A percentile compares a stretch with the other conserved stretches of the same genome.
These are phyloP conservation scores for Neoboletus magnificus DNA, from an alignment of 768 basidiomycete genomes.

Conservation along the genomic window DNA sequence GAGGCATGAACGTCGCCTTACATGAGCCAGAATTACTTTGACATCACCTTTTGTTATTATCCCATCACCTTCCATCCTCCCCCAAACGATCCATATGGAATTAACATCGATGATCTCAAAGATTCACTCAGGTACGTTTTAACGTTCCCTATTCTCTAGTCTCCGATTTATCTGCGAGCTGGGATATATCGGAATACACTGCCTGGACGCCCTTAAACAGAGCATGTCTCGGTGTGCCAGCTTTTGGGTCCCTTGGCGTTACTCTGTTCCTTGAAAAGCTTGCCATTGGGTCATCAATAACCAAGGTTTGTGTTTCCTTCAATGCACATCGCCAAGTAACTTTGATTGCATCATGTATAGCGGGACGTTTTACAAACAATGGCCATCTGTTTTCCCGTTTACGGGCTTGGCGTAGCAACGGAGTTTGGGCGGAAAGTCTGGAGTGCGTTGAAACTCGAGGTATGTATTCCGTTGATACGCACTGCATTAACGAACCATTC, in stretches of 20 bases:
- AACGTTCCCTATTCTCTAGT: background rate
- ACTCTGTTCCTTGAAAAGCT: slow-evolving; percentile 92
- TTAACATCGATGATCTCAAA: slow-evolving; percentile 84
- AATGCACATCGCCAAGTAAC: background rate
- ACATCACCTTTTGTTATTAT: slow-evolving; percentile 97
- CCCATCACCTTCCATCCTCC: slow-evolving; percentile 96
- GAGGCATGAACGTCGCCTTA: background rate
- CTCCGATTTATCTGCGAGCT: background rate
- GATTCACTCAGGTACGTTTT: slow-evolving; percentile 55
- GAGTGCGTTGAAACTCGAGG: slow-evolving; percentile 90
- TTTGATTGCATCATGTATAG: slow-evolving; percentile 40
- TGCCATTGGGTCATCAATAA: slow-evolving; percentile 69
- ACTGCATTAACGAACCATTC: background rate
- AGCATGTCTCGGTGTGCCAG: slow-evolving; percentile 76
- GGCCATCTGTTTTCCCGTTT: slow-evolving; percentile 74
- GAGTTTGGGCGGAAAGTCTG: slow-evolving; percentile 76
- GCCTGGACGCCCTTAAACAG: background rate
- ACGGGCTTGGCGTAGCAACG: slow-evolving; percentile 62
- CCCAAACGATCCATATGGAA: slow-evolving; percentile 90
- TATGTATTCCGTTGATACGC: slow-evolving; percentile 22
- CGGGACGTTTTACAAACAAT: slow-evolving; percentile 83
- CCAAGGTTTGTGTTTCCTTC: slow-evolving; percentile 56
- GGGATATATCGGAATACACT: background rate
- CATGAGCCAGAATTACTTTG: slow-evolving; percentile 73
- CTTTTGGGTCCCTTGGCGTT: slow-evolving; percentile 80